Percentiles rank a stretch among this genome's conserved stretches.
These are phyloP conservation scores for Chalaropsis ovoidea DNA, from an alignment of 2,329 filamentous ascomycete genomes.

Conservation along the genomic window DNA sequence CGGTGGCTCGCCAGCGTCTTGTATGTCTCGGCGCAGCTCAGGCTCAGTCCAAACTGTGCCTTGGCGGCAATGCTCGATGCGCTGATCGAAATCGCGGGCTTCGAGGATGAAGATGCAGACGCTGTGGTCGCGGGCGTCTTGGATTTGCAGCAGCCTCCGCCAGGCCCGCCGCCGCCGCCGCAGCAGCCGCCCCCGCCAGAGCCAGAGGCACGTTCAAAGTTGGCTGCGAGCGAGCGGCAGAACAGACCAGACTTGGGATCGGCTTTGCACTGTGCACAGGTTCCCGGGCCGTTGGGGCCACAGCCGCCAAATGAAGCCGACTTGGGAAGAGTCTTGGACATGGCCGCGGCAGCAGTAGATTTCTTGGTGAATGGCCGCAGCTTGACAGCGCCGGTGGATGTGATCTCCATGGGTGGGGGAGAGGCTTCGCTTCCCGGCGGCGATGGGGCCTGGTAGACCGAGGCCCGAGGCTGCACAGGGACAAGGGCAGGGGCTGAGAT, in stretches of 20 bases:
- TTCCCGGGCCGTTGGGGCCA: slow-evolving; percentile 62
- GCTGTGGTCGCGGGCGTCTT: slow-evolving; percentile 29
- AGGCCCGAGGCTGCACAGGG: slow-evolving; percentile 35
- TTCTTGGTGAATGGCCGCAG: slow-evolving; percentile 35
- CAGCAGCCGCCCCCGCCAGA: slow-evolving; percentile 39
- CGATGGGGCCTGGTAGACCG: slow-evolving; percentile 44
- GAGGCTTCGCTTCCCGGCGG: slow-evolving; percentile 53
- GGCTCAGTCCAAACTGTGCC: slow-evolving; percentile 42
- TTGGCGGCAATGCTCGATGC: slow-evolving; percentile 27
- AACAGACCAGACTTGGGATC: slow-evolving; percentile 75
- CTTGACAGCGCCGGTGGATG: slow-evolving; percentile 51
- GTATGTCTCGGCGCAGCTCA: slow-evolving; percentile 68
- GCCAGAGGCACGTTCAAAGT: slow-evolving; percentile 39
- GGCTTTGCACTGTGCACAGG: slow-evolving; percentile 65
- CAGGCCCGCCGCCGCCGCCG: slow-evolving; percentile 51
- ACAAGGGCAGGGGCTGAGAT: slow-evolving; percentile 35
- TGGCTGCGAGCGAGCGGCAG: slow-evolving; percentile 69
- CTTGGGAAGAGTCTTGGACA: slow-evolving; percentile 29
- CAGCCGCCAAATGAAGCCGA: slow-evolving; percentile 36
- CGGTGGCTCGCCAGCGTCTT: slow-evolving; percentile 68
- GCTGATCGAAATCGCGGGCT: slow-evolving; percentile 2
- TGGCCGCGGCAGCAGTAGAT: slow-evolving; percentile 16
- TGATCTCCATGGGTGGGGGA: slow-evolving; percentile 47
- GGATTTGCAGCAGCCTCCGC: slow-evolving; percentile 56
- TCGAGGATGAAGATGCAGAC: slow-evolving; percentile 31